Evolutionary conservation across 257 asterid genomes (phyloP), one percentile per base, ranked within the genome.

Genomic region (Rehmannia glutinosa): DNA sequence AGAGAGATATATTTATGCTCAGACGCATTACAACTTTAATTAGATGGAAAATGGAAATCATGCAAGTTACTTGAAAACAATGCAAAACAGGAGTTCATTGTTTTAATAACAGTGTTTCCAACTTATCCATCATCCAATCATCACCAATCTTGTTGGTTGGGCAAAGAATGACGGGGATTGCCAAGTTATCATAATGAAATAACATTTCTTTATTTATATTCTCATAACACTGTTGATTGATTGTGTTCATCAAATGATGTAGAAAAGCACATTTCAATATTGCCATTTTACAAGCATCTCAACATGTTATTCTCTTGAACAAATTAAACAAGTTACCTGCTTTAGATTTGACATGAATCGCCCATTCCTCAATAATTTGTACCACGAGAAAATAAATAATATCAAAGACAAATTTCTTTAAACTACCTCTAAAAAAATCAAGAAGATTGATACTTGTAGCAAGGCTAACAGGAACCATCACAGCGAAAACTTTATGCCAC

Each of bases 291-390:
- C 35, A 59, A 62, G 64, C 72, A 76, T 36, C 60, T 25, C 42
- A 73, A 60, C 41, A 65, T 28, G 35, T 20, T 68, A 62, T 42
- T 5, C 41, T 1, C 24, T 23, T 42, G n/a, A n/a, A n/a, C n/a
- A n/a, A n/a, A n/a, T n/a, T n/a, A n/a, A 66, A 50, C 33, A 64
- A 49, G 62, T 56, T 67, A 93, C 98, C 97, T 80, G 82, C 68
- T 75, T 73, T 81, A 36, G 88, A 77, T 79, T 85, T 80, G 78
- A 92, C 83, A 50, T 87, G 97, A 58, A 56, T 63, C 21, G 87
- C 79, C 98, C 98, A 93, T 78, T 93, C 98, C 30, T 90, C 89
- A 52, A 90, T 84, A 68, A 93, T 74, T 97, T 93, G 88, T 58
- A 81, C 69, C 53, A 73, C 3, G 55, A 72, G n/a, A 57, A 70